Base-by-base conservation (phyloP, 2,329 filamentous ascomycete species). In the Purpureocillium takamizusanense region DNA sequence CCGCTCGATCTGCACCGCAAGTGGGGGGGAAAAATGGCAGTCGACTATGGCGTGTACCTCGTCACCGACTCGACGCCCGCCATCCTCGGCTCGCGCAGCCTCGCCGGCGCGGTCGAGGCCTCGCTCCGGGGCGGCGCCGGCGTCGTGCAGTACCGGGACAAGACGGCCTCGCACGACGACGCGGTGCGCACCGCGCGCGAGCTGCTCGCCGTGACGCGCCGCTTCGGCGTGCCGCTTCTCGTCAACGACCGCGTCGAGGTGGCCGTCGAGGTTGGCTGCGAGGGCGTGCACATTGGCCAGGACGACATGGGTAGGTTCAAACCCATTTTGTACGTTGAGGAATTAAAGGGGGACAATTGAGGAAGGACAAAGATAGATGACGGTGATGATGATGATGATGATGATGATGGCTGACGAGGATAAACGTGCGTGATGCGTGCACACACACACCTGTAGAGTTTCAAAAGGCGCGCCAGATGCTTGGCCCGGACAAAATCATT, bases 241-340 rank as follows among this genome's bases (percentile, higher is more conserved):
- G 88, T 97, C 66, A 97, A 97, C 56, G 92, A 97, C 58, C 79
- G 89, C 11, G 76, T 95, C 6, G 89, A 95, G 56, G 86, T 97
- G 18, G 89, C 88, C 8, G 71, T 87, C 14, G 88, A 87, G 12
- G 75, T 89, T 32, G 85, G 80, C 11, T 92, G 86, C 41, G 90
- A 95, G 64, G 92, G 92, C 33, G 87, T 95, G 8, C 92, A 97
- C 59, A 76, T 97, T 36, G 92, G 92, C 7, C 90, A 97, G 65
- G 89, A 95, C 72, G 90, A 97, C 59, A 81, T 95, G 69, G 70
- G 82, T 85, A 60, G 48, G 71, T 60, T 14, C 28, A 28, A 12
- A 28, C 12, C 25, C 4, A 35, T 8, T 16, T 15, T 30, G 33
- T 33, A 46, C 15, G 6, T 28, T 4, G 12, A 29, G 14, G n/a